Percentiles rank a stretch among this genome's conserved stretches.
Evolutionary conservation across 371 early-diverging fungal genomes (phyloP).

Genomic region (Mortierella sp.): DNA sequence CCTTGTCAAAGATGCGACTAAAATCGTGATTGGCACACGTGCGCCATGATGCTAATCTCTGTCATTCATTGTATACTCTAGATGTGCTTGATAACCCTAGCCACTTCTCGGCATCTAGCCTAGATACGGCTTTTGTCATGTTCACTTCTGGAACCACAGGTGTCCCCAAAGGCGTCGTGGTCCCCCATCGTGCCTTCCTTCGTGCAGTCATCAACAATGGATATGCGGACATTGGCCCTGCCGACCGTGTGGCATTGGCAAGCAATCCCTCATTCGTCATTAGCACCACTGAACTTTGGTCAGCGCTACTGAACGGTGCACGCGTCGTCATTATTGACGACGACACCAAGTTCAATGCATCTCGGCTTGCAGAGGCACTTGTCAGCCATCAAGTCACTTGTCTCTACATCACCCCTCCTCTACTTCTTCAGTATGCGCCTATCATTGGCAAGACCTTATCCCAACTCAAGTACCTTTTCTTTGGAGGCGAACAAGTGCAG

Average conservation of each 20-base stretch:
- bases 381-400: background rate
- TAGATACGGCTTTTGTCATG: conserved; percentile 31
- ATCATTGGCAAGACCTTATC: background rate
- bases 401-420: background rate
- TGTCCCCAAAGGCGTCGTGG: conserved; percentile 61
- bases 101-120: no score
- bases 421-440: background rate
- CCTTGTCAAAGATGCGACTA: no score
- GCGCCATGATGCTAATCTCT: no score
- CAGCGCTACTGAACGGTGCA: background rate
- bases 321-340: conserved; percentile 1
- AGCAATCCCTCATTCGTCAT: background rate
- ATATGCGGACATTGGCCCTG: background rate
- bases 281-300: background rate
- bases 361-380: background rate
- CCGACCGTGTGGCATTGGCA: background rate
- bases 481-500: background rate
- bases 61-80: no score
- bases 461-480: background rate
- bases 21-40: no score
- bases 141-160: conserved; percentile 67
- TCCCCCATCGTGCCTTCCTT: conserved; percentile 11
- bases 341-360: background rate
- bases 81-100: background rate
- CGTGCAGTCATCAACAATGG: conserved; percentile 4